Conservation (phyloP, 2,329 filamentous ascomycete species). For the Pseudofabraea citricarpa region DNA sequence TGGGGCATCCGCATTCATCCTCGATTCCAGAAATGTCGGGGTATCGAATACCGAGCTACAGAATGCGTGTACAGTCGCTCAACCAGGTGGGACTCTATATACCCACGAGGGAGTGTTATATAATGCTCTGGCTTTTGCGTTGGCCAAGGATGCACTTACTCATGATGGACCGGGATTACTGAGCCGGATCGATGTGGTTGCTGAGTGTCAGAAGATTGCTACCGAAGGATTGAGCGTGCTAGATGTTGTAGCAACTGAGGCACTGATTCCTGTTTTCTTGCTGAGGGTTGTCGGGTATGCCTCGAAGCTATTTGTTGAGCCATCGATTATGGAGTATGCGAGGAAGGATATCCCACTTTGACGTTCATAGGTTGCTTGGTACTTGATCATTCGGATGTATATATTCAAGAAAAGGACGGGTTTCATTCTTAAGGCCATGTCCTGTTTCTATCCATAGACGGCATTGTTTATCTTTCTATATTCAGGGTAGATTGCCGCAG, state of each 20-base stretch:
- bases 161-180: conserved; percentile 39
- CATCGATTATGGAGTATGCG: conserved; percentile 4
- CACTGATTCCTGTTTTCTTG: background rate
- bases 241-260: conserved; percentile 2
- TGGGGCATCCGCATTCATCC: conserved; percentile 37
- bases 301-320: conserved; percentile 1
- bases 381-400: too few species aligned
- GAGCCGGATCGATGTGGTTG: background rate
- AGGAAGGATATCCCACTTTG: background rate
- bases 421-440: too few species aligned
- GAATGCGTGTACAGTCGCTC: conserved; percentile 29
- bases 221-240: background rate
- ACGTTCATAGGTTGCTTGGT: background rate
- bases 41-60: conserved; percentile 47
- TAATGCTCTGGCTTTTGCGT: conserved; percentile 38
- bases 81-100: conserved; percentile 11
- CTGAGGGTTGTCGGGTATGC: background rate
- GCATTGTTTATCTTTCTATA: too few species aligned
- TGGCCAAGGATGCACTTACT: conserved; percentile 44
- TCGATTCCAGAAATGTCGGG: conserved; percentile 29
- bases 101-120: conserved; percentile 43
- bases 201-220: conserved; percentile 3
- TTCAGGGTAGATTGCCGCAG: too few species aligned
- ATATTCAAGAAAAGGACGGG: too few species aligned
- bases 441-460: too few species aligned